A percentile compares a stretch with the other conserved stretches of the same genome.
Conservation (phyloP, 78 protist genomes). For the Pigoraptor vietnamica region DNA sequence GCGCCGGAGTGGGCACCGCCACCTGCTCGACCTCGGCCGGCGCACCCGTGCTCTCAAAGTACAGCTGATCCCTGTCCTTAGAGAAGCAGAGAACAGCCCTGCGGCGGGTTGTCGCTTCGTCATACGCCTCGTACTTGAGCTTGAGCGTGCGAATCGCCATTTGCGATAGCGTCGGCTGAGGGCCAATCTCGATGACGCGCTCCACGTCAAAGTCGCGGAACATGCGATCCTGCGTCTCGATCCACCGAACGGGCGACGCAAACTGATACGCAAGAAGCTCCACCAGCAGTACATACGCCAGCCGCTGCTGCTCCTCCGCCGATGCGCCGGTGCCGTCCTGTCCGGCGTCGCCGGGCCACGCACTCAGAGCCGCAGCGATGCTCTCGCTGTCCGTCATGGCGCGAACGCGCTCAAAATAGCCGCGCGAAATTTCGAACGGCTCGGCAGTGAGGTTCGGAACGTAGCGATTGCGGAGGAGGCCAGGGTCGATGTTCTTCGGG, state of each 20-base stretch:
- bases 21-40: background rate
- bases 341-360: background rate
- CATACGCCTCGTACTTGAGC: slow-evolving; percentile 26
- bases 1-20: background rate
- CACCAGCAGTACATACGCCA: slow-evolving; percentile 29
- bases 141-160: slow-evolving; percentile 37
- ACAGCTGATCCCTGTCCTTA: slow-evolving; percentile 10
- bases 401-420: slow-evolving; percentile 18
- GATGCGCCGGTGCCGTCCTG: background rate
- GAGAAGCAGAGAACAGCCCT: slow-evolving; percentile 3
- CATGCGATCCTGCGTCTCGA: slow-evolving; percentile 54
- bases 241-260: slow-evolving; percentile 77
- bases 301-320: background rate
- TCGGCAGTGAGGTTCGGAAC: slow-evolving; percentile 54
- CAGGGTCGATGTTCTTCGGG: background rate
- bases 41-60: slow-evolving; percentile 8
- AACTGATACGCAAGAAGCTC: slow-evolving; percentile 72
- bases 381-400: background rate
- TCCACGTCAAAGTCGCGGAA: background rate
- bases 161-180: slow-evolving; percentile 32
- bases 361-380: background rate
- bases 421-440: slow-evolving; percentile 21
- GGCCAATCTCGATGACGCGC: slow-evolving; percentile 69
- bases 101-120: background rate
- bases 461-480: slow-evolving; percentile 19